Percentiles rank a stretch among this genome's conserved stretches.
phyloP scores from a whole-genome alignment of 169 alveolate genomes.

The Fabrea salina region DNA sequence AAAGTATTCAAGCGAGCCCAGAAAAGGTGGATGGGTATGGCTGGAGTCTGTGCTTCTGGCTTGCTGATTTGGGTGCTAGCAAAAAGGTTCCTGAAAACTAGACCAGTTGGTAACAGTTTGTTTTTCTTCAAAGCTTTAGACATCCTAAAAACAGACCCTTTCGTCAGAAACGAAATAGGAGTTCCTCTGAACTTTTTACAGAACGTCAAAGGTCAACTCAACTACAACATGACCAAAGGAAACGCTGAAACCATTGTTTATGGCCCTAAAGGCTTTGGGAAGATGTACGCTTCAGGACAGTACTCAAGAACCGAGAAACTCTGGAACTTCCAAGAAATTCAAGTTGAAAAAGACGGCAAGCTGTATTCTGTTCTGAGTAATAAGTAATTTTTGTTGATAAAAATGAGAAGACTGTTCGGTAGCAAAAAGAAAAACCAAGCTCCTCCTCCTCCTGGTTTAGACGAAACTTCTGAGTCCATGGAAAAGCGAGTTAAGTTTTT shows the following conservation, averaged over 20 bases:
- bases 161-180: not conserved
- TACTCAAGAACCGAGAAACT: not conserved
- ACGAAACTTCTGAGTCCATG: not conserved
- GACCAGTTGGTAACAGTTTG: constrained; percentile 1
- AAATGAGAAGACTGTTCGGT: constrained; percentile 8
- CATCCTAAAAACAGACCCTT: not conserved
- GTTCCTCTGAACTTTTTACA: not conserved
- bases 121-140: not conserved
- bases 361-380: not conserved
- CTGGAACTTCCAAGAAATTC: constrained; percentile 3
- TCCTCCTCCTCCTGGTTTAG: constrained; percentile 16
- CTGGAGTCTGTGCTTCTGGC: not conserved
- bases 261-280: constrained; percentile 24
- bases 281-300: not conserved
- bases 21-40: not conserved
- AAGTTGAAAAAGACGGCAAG: not conserved
- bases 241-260: not conserved
- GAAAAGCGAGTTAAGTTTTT: not conserved
- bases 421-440: constrained; percentile 1
- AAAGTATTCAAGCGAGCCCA: not conserved
- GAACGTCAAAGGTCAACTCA: not conserved
- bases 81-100: not conserved
- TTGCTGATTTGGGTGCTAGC: not conserved
- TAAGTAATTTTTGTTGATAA: not conserved
- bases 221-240: constrained; percentile 2